phyloP scores from a whole-genome alignment of 768 basidiomycete genomes.

The Austroboletus eburneus region DNA sequence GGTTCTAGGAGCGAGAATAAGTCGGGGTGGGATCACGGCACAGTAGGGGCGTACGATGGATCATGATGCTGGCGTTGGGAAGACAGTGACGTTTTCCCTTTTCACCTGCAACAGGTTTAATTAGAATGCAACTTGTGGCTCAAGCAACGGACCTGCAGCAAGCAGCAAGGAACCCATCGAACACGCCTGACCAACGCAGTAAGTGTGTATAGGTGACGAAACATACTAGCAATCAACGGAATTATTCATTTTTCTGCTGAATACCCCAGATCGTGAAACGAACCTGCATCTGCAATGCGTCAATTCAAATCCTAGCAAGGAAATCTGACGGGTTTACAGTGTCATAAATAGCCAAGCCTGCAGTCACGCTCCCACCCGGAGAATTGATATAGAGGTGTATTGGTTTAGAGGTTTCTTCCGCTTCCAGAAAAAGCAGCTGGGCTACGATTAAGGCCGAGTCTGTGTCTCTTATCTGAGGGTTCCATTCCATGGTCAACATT shows the following conservation, averaged over 20 bases:
- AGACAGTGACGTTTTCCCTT: conserved; percentile 88
- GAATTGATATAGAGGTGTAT: conserved; percentile 98
- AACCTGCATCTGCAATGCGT: conserved; percentile 65
- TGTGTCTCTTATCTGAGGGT: conserved; percentile 76
- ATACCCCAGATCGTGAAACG: conserved; percentile 10
- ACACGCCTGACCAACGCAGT: conserved; percentile 92
- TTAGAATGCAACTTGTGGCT: neutral
- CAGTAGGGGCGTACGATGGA: conserved; percentile 68
- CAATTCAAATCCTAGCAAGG: conserved; percentile 9
- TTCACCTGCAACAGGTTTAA: too few relatives aligned
- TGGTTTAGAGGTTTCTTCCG: conserved; percentile 90
- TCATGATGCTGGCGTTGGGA: conserved; percentile 96
- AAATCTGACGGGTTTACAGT: conserved; percentile 55
- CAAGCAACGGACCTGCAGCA: conserved; percentile 56
- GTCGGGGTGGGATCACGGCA: conserved; percentile 1
- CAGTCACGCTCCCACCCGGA: conserved; percentile 93
- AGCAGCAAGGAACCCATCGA: conserved; percentile 95
- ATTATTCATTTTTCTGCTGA: conserved; percentile 22
- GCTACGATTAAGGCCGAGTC: conserved; percentile 87
- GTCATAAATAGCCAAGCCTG: conserved; percentile 95
- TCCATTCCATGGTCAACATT: conserved; percentile 6
- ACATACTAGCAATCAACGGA: conserved; percentile 60
- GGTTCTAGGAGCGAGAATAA: conserved; percentile 58
- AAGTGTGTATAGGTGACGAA: conserved; percentile 92
- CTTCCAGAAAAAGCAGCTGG: conserved; percentile 92